Conservation (phyloP, 2,329 filamentous ascomycete genomes). For the Knoxdaviesia capensis region DNA sequence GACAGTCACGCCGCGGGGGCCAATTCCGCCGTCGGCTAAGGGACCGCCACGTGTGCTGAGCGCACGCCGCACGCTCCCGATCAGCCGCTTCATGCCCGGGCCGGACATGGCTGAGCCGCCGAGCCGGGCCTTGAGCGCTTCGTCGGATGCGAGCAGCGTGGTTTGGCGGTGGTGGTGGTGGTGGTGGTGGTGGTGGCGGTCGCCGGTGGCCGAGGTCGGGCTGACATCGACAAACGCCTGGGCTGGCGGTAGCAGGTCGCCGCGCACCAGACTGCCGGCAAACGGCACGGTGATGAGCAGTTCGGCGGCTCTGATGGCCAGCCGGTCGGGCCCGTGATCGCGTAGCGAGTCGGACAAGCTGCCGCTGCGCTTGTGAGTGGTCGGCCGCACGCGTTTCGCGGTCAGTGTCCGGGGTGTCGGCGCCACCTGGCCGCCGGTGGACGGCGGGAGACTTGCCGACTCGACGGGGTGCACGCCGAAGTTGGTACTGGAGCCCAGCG, state of each 20-base stretch:
- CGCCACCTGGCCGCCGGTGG: constrained; percentile 28
- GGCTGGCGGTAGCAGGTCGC: constrained; percentile 63
- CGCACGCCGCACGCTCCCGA: constrained; percentile 70
- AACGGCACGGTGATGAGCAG: constrained; percentile 44
- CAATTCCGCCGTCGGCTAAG: constrained; percentile 22
- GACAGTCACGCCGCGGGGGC: constrained; percentile 30
- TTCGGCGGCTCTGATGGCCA: constrained; percentile 32
- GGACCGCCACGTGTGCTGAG: constrained; percentile 44
- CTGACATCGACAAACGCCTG: constrained; percentile 60
- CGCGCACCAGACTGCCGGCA: constrained; percentile 70
- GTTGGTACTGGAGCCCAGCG: constrained; percentile 18
- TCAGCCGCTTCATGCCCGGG: constrained; percentile 65
- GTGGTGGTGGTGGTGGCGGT: constrained; percentile 20
- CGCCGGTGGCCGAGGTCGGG: constrained; percentile 25
- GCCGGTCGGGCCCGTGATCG: constrained; percentile 37
- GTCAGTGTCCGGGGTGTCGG: constrained; percentile 35
- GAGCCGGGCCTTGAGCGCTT: constrained; percentile 20
- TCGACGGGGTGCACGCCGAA: constrained; percentile 35
- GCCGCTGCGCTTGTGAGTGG: constrained; percentile 67
- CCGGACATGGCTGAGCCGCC: constrained; percentile 41
- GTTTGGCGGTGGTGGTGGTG: no score
- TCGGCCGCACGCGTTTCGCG: constrained; percentile 37
- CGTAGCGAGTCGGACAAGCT: constrained; percentile 73
- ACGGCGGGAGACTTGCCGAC: constrained; percentile 27
- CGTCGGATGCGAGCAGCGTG: constrained; percentile 23